Conservation (phyloP, 1,139 yeast genomes). For the Blastobotrys arbuscula region DNA sequence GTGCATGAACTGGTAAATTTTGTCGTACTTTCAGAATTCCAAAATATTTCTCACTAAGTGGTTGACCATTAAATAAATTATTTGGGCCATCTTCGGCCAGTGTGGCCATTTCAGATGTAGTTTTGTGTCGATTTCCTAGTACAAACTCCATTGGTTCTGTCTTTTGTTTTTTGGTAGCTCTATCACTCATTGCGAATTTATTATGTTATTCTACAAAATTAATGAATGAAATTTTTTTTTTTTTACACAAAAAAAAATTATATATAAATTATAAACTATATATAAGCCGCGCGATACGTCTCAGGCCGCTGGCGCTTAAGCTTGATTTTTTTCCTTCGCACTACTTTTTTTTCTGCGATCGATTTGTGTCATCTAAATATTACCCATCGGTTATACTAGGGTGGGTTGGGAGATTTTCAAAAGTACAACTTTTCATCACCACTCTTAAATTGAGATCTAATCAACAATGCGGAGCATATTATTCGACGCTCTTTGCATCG, state of each 20-base stretch:
- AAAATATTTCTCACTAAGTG: constrained; percentile 59
- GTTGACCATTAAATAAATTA: constrained; percentile 75
- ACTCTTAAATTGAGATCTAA: constrained; percentile 11
- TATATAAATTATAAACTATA: no score
- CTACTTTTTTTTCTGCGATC: background rate
- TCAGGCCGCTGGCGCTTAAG: background rate
- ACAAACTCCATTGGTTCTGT: background rate
- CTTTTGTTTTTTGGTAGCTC: background rate
- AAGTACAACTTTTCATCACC: background rate
- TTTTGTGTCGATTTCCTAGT: constrained; percentile 44
- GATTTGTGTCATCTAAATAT: background rate
- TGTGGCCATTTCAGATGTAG: constrained; percentile 69
- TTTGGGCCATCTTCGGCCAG: constrained; percentile 53
- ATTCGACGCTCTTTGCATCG: constrained; percentile 21
- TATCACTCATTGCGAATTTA: background rate
- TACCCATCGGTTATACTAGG: no score
- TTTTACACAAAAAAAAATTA: no score
- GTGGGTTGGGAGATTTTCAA: background rate
- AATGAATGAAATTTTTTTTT: no score
- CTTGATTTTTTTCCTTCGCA: background rate
- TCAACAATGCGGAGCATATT: constrained; percentile 10
- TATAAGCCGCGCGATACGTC: background rate
- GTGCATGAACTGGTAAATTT: constrained; percentile 90
- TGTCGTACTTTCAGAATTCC: constrained; percentile 74
- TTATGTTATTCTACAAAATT: background rate